Evolutionary conservation across 78 protist genomes (phyloP).

Genomic region (Diacronema lutheri): DNA sequence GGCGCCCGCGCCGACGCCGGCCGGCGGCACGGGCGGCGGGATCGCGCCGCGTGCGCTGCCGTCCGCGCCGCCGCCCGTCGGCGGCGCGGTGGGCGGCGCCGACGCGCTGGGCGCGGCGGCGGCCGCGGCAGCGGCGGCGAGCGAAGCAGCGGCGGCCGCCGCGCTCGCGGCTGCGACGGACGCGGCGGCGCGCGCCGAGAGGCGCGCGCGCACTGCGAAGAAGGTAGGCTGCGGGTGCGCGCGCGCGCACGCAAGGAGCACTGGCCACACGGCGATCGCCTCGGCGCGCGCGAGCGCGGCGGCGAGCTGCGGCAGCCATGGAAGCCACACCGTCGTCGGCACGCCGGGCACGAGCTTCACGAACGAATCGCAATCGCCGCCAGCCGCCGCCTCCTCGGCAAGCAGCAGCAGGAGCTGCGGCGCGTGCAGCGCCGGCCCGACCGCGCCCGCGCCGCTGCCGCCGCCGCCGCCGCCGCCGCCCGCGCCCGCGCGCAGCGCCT

Average conservation of each 20-base stretch:
- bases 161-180: background rate
- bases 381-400: background rate
- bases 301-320: constrained; percentile 58
- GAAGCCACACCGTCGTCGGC: constrained; percentile 58
- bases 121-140: too few species aligned
- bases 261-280: background rate
- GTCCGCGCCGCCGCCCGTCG: background rate
- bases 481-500: background rate
- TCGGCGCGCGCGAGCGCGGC: background rate
- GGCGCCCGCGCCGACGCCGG: background rate
- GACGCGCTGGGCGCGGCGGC: too few species aligned
- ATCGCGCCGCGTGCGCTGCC: background rate
- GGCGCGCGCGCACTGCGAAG: background rate
- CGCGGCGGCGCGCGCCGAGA: background rate
- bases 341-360: constrained; percentile 24
- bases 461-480: too few species aligned
- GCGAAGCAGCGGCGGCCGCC: too few species aligned
- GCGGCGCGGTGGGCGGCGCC: background rate
- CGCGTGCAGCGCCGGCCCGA: background rate
- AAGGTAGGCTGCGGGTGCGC: too few species aligned
- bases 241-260: too few species aligned
- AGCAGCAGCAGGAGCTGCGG: constrained; percentile 26
- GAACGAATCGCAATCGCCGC: constrained; percentile 21
- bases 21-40: background rate
- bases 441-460: too few species aligned